A percentile compares a stretch with the other conserved stretches of the same genome.
Evolutionary conservation across 192 early-diverging fungal genomes (phyloP).

Genomic region (Piromyces sp.): DNA sequence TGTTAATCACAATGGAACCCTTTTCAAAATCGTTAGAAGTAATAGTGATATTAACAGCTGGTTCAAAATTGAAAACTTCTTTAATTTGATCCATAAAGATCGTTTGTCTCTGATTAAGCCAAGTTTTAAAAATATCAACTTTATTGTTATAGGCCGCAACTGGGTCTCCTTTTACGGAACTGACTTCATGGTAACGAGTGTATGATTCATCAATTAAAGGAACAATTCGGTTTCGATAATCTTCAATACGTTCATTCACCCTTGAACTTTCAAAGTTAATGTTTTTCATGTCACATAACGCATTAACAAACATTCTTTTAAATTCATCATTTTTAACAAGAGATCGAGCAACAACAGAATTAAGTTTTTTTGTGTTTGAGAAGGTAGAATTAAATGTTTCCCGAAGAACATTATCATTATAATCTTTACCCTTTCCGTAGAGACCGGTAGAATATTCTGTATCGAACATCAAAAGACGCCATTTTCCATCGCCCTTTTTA

Average conservation of each 20-base stretch:
- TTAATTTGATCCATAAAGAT: background rate
- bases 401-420: background rate
- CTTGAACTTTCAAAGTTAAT: background rate
- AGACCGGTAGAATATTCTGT: background rate
- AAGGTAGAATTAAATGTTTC: too few species aligned
- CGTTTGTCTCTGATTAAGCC: background rate
- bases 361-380: too few species aligned
- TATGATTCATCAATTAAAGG: too few species aligned
- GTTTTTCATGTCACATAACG: background rate
- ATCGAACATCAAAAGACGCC: background rate
- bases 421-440: background rate
- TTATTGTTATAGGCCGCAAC: too few species aligned
- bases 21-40: background rate
- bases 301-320: background rate
- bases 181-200: accelerated
- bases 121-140: background rate
- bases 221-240: too few species aligned
- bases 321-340: background rate
- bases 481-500: background rate
- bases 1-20: background rate
- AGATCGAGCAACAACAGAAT: too few species aligned
- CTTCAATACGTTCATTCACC: too few species aligned
- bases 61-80: background rate
- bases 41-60: background rate
- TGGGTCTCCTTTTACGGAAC: too few species aligned